Conservation (phyloP, 2,329 filamentous ascomycete species). For the Zopfia rhizophila region DNA sequence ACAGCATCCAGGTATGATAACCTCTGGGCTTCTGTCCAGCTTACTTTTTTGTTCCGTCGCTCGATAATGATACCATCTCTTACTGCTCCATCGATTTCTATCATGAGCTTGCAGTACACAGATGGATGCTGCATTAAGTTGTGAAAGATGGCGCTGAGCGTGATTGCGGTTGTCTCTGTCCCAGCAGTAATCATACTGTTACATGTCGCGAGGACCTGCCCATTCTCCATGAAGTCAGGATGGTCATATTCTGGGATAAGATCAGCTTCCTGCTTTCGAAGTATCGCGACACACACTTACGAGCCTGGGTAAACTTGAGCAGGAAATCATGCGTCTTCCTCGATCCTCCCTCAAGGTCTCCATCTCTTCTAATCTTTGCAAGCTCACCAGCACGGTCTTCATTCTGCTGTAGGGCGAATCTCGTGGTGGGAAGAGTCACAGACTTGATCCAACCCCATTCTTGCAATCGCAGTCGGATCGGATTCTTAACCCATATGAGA, state of each 20-base stretch:
- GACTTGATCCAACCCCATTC: slow-evolving; percentile 5
- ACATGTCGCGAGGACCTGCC: slow-evolving; percentile 75
- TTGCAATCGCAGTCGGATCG: slow-evolving; percentile 1
- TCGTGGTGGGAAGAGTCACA: slow-evolving; percentile 6
- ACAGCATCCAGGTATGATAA: slow-evolving; percentile 63
- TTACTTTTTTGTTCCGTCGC: slow-evolving; percentile 67
- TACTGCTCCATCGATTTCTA: slow-evolving; percentile 71
- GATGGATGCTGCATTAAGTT: slow-evolving; percentile 72
- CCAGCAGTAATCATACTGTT: slow-evolving; percentile 78
- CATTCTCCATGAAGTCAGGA: slow-evolving; percentile 77
- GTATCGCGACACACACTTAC: no score
- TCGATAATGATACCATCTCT: slow-evolving; percentile 58
- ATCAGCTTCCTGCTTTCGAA: no score
- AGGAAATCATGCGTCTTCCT: no score
- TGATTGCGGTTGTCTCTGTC: slow-evolving; percentile 82
- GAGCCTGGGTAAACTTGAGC: no score
- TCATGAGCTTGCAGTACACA: slow-evolving; percentile 65
- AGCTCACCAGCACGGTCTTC: no score
- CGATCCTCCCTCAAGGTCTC: no score
- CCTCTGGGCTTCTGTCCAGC: slow-evolving; percentile 74
- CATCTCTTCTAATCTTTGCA: no score
- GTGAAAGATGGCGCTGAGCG: slow-evolving; percentile 77
- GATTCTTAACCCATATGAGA: slow-evolving; percentile 5
- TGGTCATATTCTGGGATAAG: slow-evolving; percentile 72
- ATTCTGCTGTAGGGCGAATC: no score